These are phyloP conservation scores for Colletotrichum tamarilloi DNA, from an alignment of 2,329 filamentous ascomycete genomes.

Conservation along the genomic window DNA sequence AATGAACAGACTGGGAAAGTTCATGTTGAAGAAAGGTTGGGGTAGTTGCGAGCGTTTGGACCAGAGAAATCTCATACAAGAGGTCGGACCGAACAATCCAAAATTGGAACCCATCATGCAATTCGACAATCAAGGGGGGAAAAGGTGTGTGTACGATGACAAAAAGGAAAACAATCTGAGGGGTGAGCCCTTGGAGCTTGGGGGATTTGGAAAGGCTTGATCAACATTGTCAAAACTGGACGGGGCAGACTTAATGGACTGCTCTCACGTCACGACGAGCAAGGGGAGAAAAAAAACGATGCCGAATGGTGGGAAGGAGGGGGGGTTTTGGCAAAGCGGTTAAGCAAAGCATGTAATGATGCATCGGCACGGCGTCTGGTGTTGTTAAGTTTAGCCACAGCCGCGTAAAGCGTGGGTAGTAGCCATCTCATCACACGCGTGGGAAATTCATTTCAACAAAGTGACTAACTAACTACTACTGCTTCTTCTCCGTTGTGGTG, in stretches of 20 bases:
- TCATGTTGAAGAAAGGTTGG: slow-evolving; percentile 1
- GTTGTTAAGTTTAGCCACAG: slow-evolving; percentile 37
- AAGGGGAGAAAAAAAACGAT: neutral
- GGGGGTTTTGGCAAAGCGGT: slow-evolving; percentile 16
- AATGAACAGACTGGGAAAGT: slow-evolving; percentile 2
- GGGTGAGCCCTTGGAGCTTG: neutral
- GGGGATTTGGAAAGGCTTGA: slow-evolving; percentile 15
- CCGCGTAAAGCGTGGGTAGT: slow-evolving; percentile 19
- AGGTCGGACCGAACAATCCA: slow-evolving; percentile 14
- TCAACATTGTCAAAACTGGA: slow-evolving; percentile 24
- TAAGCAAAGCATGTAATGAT: slow-evolving; percentile 34
- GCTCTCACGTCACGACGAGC: slow-evolving; percentile 2
- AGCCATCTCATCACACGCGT: slow-evolving; percentile 5
- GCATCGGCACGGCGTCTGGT: slow-evolving; percentile 33
- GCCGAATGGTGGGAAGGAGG: neutral
- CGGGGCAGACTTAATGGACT: neutral
- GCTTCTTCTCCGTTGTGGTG: neutral
- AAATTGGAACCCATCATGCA: slow-evolving; percentile 19
- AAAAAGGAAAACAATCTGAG: neutral
- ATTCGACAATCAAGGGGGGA: neutral
- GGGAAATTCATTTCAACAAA: neutral
- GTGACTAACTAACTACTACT: neutral
- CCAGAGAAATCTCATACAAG: slow-evolving; percentile 14
- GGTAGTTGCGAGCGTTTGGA: slow-evolving; percentile 7
- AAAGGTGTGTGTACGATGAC: neutral